phyloP scores from a whole-genome alignment of 257 asterid species.

The Oldenlandia corymbosa region DNA sequence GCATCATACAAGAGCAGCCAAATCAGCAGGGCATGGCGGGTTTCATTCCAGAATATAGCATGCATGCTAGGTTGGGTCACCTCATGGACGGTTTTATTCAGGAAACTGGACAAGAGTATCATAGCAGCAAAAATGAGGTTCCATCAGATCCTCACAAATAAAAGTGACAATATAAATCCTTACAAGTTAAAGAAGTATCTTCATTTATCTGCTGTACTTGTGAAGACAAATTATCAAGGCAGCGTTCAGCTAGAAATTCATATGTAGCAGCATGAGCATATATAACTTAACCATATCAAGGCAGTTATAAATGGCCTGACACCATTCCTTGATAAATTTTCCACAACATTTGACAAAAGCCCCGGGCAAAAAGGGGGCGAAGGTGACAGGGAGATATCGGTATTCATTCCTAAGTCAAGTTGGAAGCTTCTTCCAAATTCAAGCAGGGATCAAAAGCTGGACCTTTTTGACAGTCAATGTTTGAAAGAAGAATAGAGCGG shows the following conservation, averaged over 20 bases:
- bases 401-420: constrained; percentile 33
- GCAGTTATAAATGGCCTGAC: constrained; percentile 30
- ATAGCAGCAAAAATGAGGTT: constrained; percentile 10
- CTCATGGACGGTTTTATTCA: constrained; percentile 4
- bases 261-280: constrained; percentile 35
- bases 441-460: constrained; percentile 22
- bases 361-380: constrained; percentile 39
- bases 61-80: neutral
- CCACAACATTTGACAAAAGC: constrained; percentile 39
- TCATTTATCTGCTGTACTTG: constrained; percentile 29
- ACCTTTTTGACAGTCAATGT: constrained; percentile 31
- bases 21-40: neutral
- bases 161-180: constrained; percentile 12
- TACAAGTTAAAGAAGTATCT: constrained; percentile 28
- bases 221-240: constrained; percentile 12
- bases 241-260: constrained; percentile 23
- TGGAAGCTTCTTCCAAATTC: constrained; percentile 28
- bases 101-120: neutral
- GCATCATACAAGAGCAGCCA: neutral
- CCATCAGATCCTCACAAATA: constrained; percentile 3
- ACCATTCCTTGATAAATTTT: constrained; percentile 35
- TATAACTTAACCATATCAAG: constrained; percentile 33
- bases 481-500: constrained; percentile 35
- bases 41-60: too few relatives aligned
- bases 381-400: constrained; percentile 33